Percentiles rank a stretch among this genome's conserved stretches.
Conservation (phyloP, 208 protist species). For the Trypanosoma platydactyli region DNA sequence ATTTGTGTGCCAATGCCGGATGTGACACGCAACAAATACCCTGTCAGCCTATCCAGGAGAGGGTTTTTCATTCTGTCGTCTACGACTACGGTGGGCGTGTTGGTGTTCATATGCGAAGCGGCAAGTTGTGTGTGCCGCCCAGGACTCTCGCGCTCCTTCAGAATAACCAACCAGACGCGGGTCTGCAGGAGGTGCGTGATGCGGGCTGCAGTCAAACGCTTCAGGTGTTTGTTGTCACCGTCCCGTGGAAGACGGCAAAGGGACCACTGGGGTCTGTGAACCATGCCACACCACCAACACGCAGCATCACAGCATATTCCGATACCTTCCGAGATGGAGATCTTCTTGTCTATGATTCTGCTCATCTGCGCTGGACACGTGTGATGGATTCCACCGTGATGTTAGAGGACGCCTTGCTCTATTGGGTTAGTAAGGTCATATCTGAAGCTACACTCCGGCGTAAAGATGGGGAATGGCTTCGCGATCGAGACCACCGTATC, state of each 20-base stretch:
- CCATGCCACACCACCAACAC: not conserved
- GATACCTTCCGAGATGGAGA: slow-evolving; percentile 53
- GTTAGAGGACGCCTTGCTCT: slow-evolving; percentile 49
- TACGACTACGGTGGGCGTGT: slow-evolving; percentile 18
- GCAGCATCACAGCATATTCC: not conserved
- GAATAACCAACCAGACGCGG: not conserved
- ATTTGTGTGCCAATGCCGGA: not conserved
- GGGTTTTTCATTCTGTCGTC: not conserved
- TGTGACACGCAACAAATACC: not conserved
- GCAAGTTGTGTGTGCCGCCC: slow-evolving; percentile 7
- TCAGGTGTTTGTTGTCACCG: slow-evolving; percentile 6
- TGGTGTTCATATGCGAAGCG: slow-evolving; percentile 9
- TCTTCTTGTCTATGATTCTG: slow-evolving; percentile 50
- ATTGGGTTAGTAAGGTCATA: slow-evolving; percentile 56
- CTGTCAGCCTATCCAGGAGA: not conserved
- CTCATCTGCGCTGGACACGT: slow-evolving; percentile 39
- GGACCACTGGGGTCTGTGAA: not conserved
- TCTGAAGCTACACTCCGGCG: slow-evolving; percentile 35
- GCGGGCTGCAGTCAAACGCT: not conserved
- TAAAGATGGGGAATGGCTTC: slow-evolving; percentile 50
- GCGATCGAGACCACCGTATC: slow-evolving; percentile 34
- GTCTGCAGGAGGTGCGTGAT: not conserved
- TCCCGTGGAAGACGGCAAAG: slow-evolving; percentile 1
- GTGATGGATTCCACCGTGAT: slow-evolving; percentile 38
- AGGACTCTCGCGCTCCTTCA: not conserved